Conservation (phyloP, 2,329 filamentous ascomycete species). For the Diaporthe helianthi region DNA sequence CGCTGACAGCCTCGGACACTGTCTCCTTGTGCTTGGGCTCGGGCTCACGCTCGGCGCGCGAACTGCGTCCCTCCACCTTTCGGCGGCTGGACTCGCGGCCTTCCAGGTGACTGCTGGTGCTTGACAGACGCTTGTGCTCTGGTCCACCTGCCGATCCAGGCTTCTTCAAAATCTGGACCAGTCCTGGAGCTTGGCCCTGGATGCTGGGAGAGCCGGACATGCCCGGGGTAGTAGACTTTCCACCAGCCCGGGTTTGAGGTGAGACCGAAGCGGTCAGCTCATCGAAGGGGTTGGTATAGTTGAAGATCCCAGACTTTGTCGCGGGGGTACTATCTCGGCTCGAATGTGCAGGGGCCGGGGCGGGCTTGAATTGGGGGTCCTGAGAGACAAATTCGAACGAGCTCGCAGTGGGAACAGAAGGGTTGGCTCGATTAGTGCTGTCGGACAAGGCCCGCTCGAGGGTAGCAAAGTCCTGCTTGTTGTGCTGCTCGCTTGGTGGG, state of each 20-base stretch:
- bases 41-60: slow-evolving; percentile 32
- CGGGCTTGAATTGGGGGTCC: slow-evolving; percentile 38
- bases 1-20: slow-evolving; percentile 73
- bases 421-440: slow-evolving; percentile 36
- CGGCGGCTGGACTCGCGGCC: slow-evolving; percentile 41
- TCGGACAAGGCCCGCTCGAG: slow-evolving; percentile 28
- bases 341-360: slow-evolving; percentile 37
- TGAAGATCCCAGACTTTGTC: slow-evolving; percentile 43
- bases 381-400: slow-evolving; percentile 41
- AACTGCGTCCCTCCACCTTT: slow-evolving; percentile 45
- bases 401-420: slow-evolving; percentile 28
- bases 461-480: slow-evolving; percentile 23
- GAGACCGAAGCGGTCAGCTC: slow-evolving; percentile 46
- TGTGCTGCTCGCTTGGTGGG: slow-evolving; percentile 47
- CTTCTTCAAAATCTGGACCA: slow-evolving; percentile 50
- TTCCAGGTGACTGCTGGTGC: slow-evolving; percentile 31
- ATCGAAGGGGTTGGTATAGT: slow-evolving; percentile 50
- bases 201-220: slow-evolving; percentile 57
- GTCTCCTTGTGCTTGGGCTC: slow-evolving; percentile 61
- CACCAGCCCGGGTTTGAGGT: slow-evolving; percentile 40
- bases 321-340: slow-evolving; percentile 40
- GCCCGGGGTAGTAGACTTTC: slow-evolving; percentile 47
- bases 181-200: slow-evolving; percentile 38
- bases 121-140: slow-evolving; percentile 48
- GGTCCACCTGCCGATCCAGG: slow-evolving; percentile 49